Percentiles rank a stretch among this genome's conserved stretches.
These are phyloP conservation scores for Bolboschoenus planiculmis DNA, from an alignment of 176 grass and related monocot genomes.

Conservation along the genomic window DNA sequence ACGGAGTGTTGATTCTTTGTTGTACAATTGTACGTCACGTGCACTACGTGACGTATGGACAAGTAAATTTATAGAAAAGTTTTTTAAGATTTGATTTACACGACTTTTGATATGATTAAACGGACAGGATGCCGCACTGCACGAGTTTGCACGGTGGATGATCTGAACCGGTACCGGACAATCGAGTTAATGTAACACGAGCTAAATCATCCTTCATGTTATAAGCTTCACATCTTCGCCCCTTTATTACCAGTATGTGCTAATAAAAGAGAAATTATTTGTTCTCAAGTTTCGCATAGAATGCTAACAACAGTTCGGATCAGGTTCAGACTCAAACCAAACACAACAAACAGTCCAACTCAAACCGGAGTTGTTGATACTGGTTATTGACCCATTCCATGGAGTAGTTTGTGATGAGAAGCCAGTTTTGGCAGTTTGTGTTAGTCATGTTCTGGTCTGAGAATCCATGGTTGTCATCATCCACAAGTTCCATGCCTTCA, in stretches of 20 bases:
- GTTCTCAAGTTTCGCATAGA: not conserved
- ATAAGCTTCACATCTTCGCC: not conserved
- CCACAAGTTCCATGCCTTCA: not conserved
- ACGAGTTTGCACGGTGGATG: too few species aligned
- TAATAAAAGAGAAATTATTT: not conserved
- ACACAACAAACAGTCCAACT: not conserved
- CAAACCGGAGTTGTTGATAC: not conserved
- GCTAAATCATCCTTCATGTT: not conserved
- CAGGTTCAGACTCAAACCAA: not conserved
- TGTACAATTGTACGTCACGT: too few species aligned
- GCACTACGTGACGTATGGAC: too few species aligned
- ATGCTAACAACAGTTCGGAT: not conserved
- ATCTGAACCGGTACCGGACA: too few species aligned
- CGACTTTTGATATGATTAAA: too few species aligned
- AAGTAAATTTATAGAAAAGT: too few species aligned
- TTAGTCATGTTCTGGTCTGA: not conserved
- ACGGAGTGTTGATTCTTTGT: too few species aligned
- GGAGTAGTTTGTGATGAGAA: not conserved
- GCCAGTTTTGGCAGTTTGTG: conserved; percentile 7
- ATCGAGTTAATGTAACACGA: not conserved
- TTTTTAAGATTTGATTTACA: too few species aligned
- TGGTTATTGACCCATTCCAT: not conserved
- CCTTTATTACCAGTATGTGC: not conserved
- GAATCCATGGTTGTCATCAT: not conserved
- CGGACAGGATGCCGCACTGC: too few species aligned